Base-by-base conservation (phyloP, 371 early-diverging fungal genomes). In the Chytridium lagenaria region DNA sequence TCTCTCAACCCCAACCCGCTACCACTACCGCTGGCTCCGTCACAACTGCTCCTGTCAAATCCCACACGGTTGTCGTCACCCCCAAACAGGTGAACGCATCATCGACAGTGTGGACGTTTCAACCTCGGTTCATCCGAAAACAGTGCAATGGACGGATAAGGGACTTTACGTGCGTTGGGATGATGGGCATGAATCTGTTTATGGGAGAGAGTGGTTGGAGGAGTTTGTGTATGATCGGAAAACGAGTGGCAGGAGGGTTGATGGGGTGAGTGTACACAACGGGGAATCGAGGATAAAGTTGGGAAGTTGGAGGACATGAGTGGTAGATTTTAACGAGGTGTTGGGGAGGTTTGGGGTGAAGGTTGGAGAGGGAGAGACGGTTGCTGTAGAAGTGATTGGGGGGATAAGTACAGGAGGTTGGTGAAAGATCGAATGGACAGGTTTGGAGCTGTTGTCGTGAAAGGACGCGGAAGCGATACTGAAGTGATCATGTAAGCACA, bases 1-100 rank as follows among this genome's bases (percentile, higher is more conserved):
- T n/a, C n/a, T n/a, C n/a, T n/a, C n/a, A n/a, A n/a, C 61, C 12
- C 10, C 61, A 28, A 61, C 61, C 3, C 16, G 61, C 7, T 61
- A 33, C 61, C 61, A 61, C 37, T 37, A 61, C 37, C 30, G 36
- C 30, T 61, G 61, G 61, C 61, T 61, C 12, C 61, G 61, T 12
- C 61, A 61, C 36, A 61, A 61, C 26, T 61, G 61, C 61, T 12
- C 34, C 3, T 61, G 61, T 23, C 61, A 52, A 52, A 52, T 23
- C 26, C 55, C 37, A 5, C 34, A 34, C 23, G 36, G 61, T 16
- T 61, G 61, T 34, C 30, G 61, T 2, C 61, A 61, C 61, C 61
- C 61, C 12, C 16, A 31, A 31, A 61, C 61, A 7, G 36, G 61
- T 16, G 61, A 61, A 37, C 30, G 61, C 10, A 34, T 61, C 23